Conservation (phyloP, 176 grass and related monocot species). For the Oryza rufipogon region DNA sequence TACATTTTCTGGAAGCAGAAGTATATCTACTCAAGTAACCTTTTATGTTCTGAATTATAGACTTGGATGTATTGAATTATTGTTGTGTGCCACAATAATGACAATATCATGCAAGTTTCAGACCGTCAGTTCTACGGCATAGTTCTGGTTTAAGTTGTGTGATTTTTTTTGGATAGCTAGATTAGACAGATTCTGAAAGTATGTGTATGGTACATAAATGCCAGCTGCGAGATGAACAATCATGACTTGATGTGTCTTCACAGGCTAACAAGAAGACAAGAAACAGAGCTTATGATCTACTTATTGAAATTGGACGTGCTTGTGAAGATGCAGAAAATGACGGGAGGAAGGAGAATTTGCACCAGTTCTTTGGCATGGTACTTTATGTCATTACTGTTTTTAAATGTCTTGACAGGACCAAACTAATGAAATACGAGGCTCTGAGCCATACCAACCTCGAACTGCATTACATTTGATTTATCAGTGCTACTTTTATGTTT, state of each 20-base stretch:
- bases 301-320: constrained; percentile 90
- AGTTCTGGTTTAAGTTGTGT: constrained; percentile 12
- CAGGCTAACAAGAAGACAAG: constrained; percentile 95
- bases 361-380: constrained; percentile 92
- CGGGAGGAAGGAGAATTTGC: constrained; percentile 68
- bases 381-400: constrained; percentile 33
- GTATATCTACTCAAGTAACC: not conserved
- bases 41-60: constrained; percentile 35
- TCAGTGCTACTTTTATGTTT: constrained; percentile 31
- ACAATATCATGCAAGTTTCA: not conserved
- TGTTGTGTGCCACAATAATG: constrained; percentile 1
- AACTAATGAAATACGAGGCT: not conserved
- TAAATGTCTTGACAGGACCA: constrained; percentile 16
- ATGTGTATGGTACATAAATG: constrained; percentile 4
- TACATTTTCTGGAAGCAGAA: not conserved
- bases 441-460: not conserved
- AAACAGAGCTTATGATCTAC: constrained; percentile 88
- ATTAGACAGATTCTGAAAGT: constrained; percentile 2
- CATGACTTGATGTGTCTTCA: constrained; percentile 49
- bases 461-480: not conserved
- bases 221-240: constrained; percentile 16
- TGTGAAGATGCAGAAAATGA: constrained; percentile 70
- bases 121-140: not conserved
- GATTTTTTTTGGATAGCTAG: constrained; percentile 18
- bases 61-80: not conserved